These are phyloP conservation scores for Crithidia sp. DNA, from an alignment of 208 protist genomes.

Conservation along the genomic window DNA sequence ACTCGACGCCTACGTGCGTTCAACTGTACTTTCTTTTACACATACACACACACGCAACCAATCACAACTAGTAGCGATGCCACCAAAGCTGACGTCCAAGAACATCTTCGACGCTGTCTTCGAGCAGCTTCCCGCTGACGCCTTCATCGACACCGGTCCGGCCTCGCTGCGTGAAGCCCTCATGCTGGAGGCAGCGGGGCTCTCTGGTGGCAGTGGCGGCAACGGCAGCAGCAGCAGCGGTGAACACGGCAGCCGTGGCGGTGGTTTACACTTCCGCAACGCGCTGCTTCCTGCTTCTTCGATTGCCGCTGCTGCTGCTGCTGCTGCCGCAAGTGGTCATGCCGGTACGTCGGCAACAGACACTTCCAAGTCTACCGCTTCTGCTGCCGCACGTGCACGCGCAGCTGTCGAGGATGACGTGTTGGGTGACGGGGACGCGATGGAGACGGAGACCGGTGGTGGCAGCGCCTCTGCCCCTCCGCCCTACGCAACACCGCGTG, in stretches of 20 bases:
- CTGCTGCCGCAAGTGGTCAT: neutral
- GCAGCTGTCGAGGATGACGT: constrained; percentile 8
- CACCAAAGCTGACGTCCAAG: constrained; percentile 50
- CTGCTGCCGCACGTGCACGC: neutral
- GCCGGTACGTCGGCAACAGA: neutral
- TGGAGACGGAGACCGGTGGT: neutral
- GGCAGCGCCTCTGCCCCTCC: neutral
- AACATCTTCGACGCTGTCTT: constrained; percentile 85
- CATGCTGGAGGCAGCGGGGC: constrained; percentile 38
- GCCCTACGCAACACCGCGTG: neutral
- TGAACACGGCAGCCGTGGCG: neutral
- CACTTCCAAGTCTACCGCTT: neutral
- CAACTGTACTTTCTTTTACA: too few species aligned
- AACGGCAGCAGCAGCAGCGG: neutral
- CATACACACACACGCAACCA: too few species aligned
- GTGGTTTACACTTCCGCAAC: constrained; percentile 11
- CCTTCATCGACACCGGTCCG: constrained; percentile 62
- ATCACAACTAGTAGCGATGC: constrained; percentile 21
- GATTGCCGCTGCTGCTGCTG: neutral
- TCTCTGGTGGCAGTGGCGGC: neutral
- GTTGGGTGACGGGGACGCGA: constrained; percentile 23
- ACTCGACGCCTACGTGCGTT: too few species aligned
- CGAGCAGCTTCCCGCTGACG: constrained; percentile 59
- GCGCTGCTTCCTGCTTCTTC: constrained; percentile 19
- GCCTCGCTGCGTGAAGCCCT: constrained; percentile 55